A percentile compares a stretch with the other conserved stretches of the same genome.
These are phyloP conservation scores for Chaetoscypha palmicola DNA, from an alignment of 2,329 filamentous ascomycete genomes.

Conservation along the genomic window DNA sequence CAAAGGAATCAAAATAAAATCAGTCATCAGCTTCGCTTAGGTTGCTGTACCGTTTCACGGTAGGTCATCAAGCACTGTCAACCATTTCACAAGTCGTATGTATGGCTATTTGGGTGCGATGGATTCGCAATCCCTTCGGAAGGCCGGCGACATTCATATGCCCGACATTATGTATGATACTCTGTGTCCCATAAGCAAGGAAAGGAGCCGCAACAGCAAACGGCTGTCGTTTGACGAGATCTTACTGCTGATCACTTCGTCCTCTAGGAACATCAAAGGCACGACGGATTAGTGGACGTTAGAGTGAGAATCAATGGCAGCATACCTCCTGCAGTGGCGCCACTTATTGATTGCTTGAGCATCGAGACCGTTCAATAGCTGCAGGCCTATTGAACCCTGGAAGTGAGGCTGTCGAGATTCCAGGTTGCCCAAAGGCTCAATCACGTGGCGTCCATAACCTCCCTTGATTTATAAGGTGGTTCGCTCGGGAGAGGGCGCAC, in stretches of 20 bases:
- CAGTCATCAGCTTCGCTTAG: neutral
- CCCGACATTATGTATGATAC: neutral
- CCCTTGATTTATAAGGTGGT: no score
- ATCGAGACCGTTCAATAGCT: neutral
- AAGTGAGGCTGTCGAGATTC: conserved; percentile 5
- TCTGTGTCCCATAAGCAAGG: neutral
- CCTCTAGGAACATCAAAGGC: neutral
- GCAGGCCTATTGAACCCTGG: neutral
- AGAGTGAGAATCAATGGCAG: neutral
- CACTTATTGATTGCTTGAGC: neutral
- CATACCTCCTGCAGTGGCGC: neutral
- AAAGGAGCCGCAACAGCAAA: neutral
- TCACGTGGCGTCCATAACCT: conserved; percentile 1
- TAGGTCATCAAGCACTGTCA: conserved; percentile 15
- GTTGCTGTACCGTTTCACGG: conserved; percentile 14
- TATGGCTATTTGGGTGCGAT: neutral
- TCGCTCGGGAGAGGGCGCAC: no score
- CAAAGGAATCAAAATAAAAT: neutral
- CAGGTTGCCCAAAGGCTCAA: no score
- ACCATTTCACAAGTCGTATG: conserved; percentile 5
- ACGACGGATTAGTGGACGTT: neutral
- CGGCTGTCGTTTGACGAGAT: neutral
- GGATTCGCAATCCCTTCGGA: neutral
- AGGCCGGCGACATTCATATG: conserved; percentile 1
- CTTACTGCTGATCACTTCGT: neutral